Evolutionary conservation across 73 alveolate species (phyloP).

Genomic region (Tetrahymena elliotti): DNA sequence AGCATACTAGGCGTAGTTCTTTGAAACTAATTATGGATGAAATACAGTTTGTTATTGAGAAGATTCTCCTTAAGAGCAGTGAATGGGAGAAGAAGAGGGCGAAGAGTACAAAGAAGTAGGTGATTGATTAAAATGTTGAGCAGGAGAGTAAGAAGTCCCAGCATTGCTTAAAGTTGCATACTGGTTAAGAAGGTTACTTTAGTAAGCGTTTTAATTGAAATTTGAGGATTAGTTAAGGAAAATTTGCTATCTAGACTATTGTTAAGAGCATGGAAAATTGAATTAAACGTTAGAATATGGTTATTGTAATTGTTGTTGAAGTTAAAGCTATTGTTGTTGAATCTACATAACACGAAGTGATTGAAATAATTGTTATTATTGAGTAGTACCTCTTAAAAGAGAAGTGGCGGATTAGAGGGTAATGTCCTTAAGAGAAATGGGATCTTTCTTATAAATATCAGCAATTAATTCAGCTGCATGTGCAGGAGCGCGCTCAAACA

Average conservation of each 20-base stretch:
- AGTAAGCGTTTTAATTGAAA: not conserved
- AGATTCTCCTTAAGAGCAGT: not conserved
- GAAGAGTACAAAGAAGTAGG: not conserved
- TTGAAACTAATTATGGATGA: not conserved
- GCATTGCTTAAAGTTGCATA: not conserved
- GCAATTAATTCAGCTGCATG: not conserved
- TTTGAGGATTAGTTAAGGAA: not conserved
- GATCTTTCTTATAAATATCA: not conserved
- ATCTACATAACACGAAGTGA: not conserved
- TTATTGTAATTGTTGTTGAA: not conserved
- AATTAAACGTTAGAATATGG: not conserved
- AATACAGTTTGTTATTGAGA: not conserved
- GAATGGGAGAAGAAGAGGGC: not conserved
- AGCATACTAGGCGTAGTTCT: not conserved
- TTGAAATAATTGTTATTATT: not conserved
- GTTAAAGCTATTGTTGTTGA: not conserved
- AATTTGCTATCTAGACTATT: not conserved
- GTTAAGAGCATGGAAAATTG: not conserved
- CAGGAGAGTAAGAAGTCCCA: not conserved
- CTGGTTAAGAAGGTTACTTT: not conserved
- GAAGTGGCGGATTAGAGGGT: not conserved
- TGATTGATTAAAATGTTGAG: not conserved
- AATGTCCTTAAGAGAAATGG: not conserved
- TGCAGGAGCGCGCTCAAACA: constrained; percentile 3
- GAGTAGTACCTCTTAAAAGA: not conserved